Conservation (phyloP, 2,329 filamentous ascomycete species). For the Trichoderma sp. region DNA sequence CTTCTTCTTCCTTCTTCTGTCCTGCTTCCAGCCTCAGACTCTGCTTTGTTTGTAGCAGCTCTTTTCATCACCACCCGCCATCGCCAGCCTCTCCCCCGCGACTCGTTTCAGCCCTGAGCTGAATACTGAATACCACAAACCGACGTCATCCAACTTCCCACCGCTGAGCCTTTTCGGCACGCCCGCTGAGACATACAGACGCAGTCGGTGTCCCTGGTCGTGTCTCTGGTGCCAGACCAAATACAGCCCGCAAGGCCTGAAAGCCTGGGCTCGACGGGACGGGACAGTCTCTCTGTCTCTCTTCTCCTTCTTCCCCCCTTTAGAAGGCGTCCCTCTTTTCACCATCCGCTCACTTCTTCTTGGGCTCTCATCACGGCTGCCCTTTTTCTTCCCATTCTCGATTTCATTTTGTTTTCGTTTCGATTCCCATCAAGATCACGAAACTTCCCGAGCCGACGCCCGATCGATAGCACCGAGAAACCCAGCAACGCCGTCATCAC, state of each 20-base stretch:
- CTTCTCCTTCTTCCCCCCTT: neutral
- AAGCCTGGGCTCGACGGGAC: neutral
- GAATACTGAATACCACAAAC: neutral
- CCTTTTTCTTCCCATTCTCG: neutral
- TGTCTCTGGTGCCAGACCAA: neutral
- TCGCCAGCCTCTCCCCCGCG: neutral
- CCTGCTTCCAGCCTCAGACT: neutral
- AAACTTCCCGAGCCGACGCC: neutral
- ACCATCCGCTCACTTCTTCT: neutral
- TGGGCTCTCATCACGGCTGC: neutral
- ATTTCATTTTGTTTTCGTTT: neutral
- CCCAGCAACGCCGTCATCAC: neutral
- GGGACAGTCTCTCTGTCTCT: neutral
- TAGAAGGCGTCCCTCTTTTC: neutral
- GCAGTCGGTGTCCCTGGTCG: slow-evolving; percentile 1
- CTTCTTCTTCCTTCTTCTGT: neutral
- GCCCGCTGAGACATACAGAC: slow-evolving; percentile 9
- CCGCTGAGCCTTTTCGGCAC: neutral
- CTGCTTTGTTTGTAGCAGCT: neutral
- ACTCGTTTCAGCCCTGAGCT: neutral
- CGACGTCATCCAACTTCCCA: slow-evolving; percentile 5
- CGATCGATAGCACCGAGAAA: neutral
- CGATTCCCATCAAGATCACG: neutral
- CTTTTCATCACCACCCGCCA: neutral
- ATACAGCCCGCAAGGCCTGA: slow-evolving; percentile 1